Percentiles rank a stretch among this genome's conserved stretches.
phyloP scores from a whole-genome alignment of 169 alveolate genomes.

The Plasmodium gonderi region DNA sequence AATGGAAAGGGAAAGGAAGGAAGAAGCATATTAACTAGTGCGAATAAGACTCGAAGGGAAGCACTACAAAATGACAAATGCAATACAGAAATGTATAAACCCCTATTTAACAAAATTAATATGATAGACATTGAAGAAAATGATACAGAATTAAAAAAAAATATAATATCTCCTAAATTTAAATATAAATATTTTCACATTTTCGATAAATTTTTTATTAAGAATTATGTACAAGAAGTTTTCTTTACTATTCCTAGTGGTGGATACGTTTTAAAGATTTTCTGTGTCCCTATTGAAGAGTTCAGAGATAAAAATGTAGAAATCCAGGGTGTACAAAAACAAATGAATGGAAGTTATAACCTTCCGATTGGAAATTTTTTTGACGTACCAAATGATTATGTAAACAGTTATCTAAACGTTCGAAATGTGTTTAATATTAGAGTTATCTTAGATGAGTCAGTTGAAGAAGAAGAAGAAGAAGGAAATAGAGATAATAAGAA shows the following conservation, averaged over 20 bases:
- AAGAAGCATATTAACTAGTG: not conserved
- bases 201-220: slow-evolving; percentile 26
- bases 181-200: slow-evolving; percentile 17
- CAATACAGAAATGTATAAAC: not conserved
- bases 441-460: not conserved
- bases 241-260: slow-evolving; percentile 25
- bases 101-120: slow-evolving; percentile 17
- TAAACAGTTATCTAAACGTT: slow-evolving; percentile 4
- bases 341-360: not conserved
- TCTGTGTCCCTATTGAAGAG: slow-evolving; percentile 12
- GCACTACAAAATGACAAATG: not conserved
- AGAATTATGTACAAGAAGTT: slow-evolving; percentile 2
- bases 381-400: not conserved
- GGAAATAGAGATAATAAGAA: not conserved
- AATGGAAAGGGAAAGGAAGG: not conserved
- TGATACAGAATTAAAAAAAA: not conserved
- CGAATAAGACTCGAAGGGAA: not conserved
- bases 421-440: slow-evolving; percentile 7
- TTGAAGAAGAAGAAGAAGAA: not conserved
- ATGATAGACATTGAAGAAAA: slow-evolving; percentile 4
- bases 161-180: slow-evolving; percentile 7
- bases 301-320: not conserved
- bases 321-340: not conserved
- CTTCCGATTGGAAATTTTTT: not conserved
- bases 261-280: slow-evolving; percentile 17